phyloP scores from a whole-genome alignment of 306 rosid genomes.

The Lablab purpureus region DNA sequence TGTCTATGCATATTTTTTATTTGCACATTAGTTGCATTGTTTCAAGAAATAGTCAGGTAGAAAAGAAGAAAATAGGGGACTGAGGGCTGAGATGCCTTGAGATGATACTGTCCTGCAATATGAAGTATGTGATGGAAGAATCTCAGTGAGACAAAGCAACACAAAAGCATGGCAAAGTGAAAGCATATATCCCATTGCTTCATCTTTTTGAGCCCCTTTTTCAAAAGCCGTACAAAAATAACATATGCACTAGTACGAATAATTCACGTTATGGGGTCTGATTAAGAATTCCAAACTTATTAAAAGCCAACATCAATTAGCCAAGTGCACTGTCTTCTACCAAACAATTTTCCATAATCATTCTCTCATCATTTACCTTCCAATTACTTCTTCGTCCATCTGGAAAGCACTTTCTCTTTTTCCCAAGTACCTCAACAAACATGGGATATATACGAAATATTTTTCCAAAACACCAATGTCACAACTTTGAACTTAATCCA shows the following conservation, averaged over 20 bases:
- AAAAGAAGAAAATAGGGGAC: slow-evolving; percentile 47
- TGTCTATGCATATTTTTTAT: background rate
- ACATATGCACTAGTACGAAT: slow-evolving; percentile 45
- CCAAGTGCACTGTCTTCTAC: slow-evolving; percentile 33
- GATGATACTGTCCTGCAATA: slow-evolving; percentile 45
- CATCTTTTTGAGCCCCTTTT: slow-evolving; percentile 30
- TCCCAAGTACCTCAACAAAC: slow-evolving; percentile 12
- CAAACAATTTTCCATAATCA: slow-evolving; percentile 32
- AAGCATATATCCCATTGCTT: slow-evolving; percentile 56
- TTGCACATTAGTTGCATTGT: slow-evolving; percentile 23
- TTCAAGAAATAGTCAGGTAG: background rate
- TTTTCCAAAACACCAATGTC: slow-evolving; percentile 22
- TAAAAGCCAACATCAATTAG: slow-evolving; percentile 40
- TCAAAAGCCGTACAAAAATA: slow-evolving; percentile 50
- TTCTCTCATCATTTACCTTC: slow-evolving; percentile 42
- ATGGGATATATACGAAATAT: slow-evolving; percentile 33
- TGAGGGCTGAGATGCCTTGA: slow-evolving; percentile 51
- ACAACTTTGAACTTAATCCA: slow-evolving; percentile 39
- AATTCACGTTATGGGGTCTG: slow-evolving; percentile 46
- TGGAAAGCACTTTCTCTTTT: slow-evolving; percentile 45
- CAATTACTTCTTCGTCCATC: slow-evolving; percentile 21
- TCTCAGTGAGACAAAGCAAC: slow-evolving; percentile 55
- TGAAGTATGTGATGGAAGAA: slow-evolving; percentile 51
- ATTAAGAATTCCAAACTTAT: slow-evolving; percentile 48
- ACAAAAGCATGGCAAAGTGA: slow-evolving; percentile 50